Percentiles rank a stretch among this genome's conserved stretches.
These are phyloP conservation scores for Strobilomyces echinocephalus DNA, from an alignment of 768 basidiomycete genomes.

Conservation along the genomic window DNA sequence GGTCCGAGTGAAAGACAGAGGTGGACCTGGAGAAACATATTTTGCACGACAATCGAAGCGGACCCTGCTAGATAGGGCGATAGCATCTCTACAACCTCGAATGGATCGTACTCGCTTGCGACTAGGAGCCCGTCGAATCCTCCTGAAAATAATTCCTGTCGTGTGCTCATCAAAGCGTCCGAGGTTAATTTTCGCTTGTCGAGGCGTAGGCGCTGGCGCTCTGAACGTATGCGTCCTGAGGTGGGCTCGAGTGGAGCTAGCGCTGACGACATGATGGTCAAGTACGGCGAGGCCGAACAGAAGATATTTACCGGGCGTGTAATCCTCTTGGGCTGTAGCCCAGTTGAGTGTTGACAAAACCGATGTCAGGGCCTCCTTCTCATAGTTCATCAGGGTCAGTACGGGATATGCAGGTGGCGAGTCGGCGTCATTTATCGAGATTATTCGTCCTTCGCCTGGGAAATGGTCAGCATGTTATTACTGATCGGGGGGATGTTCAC, in stretches of 20 bases:
- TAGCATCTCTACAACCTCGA: conserved; percentile 70
- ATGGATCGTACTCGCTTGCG: conserved; percentile 81
- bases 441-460: conserved; percentile 71
- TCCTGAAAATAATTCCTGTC: conserved; percentile 80
- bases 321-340: conserved; percentile 79
- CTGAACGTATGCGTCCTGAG: conserved; percentile 58
- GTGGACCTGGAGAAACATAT: conserved; percentile 70
- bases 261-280: conserved; percentile 36
- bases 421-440: conserved; percentile 85
- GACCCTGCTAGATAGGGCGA: conserved; percentile 80
- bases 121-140: conserved; percentile 89
- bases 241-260: conserved; percentile 56
- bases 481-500: conserved; percentile 9
- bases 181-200: conserved; percentile 74
- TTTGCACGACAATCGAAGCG: conserved; percentile 80
- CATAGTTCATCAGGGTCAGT: conserved; percentile 81
- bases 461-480: background rate
- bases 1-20: background rate
- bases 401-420: conserved; percentile 91
- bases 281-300: background rate
- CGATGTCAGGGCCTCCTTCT: conserved; percentile 44
- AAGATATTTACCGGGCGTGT: conserved; percentile 52
- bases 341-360: conserved; percentile 78
- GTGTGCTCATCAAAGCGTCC: conserved; percentile 53
- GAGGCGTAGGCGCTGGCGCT: conserved; percentile 64